phyloP scores from a whole-genome alignment of 1,284 basidiomycete genomes.

The Malassezia sp. region DNA sequence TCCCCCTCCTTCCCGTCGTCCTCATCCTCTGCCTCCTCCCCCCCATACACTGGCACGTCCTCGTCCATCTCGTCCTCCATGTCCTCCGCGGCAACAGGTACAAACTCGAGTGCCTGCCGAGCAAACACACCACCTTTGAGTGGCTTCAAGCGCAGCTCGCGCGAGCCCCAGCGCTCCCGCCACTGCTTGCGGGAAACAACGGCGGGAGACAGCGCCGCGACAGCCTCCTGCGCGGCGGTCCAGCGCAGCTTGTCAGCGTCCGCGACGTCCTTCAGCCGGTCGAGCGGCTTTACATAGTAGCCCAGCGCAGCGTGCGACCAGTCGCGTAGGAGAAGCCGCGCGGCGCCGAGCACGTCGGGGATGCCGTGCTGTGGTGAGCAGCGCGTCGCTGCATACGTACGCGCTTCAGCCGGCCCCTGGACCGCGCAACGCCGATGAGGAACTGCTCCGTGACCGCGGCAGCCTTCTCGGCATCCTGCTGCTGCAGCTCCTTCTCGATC shows the following conservation, averaged over 20 bases:
- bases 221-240: slow-evolving; percentile 15
- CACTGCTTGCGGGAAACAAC: slow-evolving; percentile 27
- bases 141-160: slow-evolving; percentile 28
- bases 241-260: slow-evolving; percentile 16
- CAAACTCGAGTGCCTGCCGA: slow-evolving; percentile 16
- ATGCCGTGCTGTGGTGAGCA: too few species aligned
- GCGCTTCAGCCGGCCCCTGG: slow-evolving; percentile 32
- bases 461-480: slow-evolving; percentile 20
- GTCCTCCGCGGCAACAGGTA: slow-evolving; percentile 14
- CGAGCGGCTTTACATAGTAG: slow-evolving; percentile 32
- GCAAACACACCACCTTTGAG: slow-evolving; percentile 23
- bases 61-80: slow-evolving; percentile 24
- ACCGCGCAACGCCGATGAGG: slow-evolving; percentile 34
- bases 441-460: slow-evolving; percentile 39
- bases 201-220: not conserved
- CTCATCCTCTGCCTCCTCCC: slow-evolving; percentile 22
- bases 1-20: slow-evolving; percentile 19
- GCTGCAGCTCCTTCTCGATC: slow-evolving; percentile 19
- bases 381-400: too few species aligned
- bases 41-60: slow-evolving; percentile 28
- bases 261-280: slow-evolving; percentile 10
- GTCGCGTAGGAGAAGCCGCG: slow-evolving; percentile 35
- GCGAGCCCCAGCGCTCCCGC: slow-evolving; percentile 25
- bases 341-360: slow-evolving; percentile 33
- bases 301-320: slow-evolving; percentile 36